Evolutionary conservation across 2,329 filamentous ascomycete genomes (phyloP), one percentile per base, ranked within the genome.

Genomic region (Sporothrix schenckii): DNA sequence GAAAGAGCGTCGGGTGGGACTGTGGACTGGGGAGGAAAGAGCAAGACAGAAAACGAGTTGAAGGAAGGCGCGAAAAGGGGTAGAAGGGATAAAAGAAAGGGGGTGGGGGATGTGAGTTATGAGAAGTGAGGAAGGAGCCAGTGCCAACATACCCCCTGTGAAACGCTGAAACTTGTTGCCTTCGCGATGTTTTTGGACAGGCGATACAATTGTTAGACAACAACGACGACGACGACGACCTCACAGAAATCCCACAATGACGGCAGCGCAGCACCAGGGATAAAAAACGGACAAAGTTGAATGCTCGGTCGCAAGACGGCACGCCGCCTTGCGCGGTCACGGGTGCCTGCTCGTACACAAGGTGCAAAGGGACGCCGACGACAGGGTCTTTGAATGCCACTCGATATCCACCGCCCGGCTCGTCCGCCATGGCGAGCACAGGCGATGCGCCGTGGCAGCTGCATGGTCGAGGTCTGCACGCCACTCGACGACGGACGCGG

Each of bases 341-440:
- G 4, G 75, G 75, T 7, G 77, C 76, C 76, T 89, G 87, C 1
- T 85, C 87, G 73, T 84, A 79, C 0, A 89, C 82, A 0, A 90
- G 80, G 74, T 88, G 86, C 74, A 89, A 83, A 1, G 85, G 84
- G 71, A 83, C 88, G 1, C 83, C 84, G 71, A 88, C 86, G 2
- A 88, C 81, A 0, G 84, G 83, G 70, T 85, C 82, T 69, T 81
- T 80, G 71, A 86, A 83, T 0, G 82, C 85, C 4, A 89, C 85
- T 7, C 82, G 78, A 72, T 83, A 80, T 27, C 87, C 87, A 10
- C 84, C 85, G 2, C 87, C 86, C 0, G 87, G 87, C 0, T 84
- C 84, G 71, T 86, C 83, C 6, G 75, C 74, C 24, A 84, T 74
- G 13, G 86, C 83, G 70, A 86, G 80, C 19, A 88, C 80, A 1